Evolutionary conservation across 2,329 filamentous ascomycete genomes (phyloP).

Genomic region (Gnomoniopsis smithogilvyi): DNA sequence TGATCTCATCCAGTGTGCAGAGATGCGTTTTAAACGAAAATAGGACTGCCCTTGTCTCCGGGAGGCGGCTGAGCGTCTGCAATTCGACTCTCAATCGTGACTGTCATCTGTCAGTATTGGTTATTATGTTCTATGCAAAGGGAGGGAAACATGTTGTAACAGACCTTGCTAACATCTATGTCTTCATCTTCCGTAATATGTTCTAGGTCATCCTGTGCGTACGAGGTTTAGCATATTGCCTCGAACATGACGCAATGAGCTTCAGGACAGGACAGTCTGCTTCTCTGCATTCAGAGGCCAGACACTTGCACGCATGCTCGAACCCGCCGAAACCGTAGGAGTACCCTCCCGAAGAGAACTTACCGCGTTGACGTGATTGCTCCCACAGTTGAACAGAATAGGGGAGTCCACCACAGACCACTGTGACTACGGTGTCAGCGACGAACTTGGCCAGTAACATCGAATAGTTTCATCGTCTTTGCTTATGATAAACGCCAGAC

Average conservation of each 20-base stretch:
- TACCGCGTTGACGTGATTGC: conserved; percentile 34
- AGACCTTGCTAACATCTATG: conserved; percentile 36
- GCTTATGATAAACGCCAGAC: neutral
- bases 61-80: conserved; percentile 49
- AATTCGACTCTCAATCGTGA: conserved; percentile 44
- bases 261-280: no score
- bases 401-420: conserved; percentile 46
- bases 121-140: neutral
- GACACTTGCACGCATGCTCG: no score
- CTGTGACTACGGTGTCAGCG: conserved; percentile 26
- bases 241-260: no score
- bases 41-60: conserved; percentile 41
- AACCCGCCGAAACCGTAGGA: no score
- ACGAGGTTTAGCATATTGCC: no score
- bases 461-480: neutral
- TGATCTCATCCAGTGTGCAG: conserved; percentile 46
- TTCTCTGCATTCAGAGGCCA: no score
- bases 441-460: neutral
- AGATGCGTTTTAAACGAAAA: conserved; percentile 57
- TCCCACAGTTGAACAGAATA: conserved; percentile 36
- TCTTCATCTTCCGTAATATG: conserved; percentile 31
- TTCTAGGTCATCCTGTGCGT: conserved; percentile 20
- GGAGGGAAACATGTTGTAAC: neutral
- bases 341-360: no score
- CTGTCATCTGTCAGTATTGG: conserved; percentile 20